A percentile compares a stretch with the other conserved stretches of the same genome.
Evolutionary conservation across 1,284 basidiomycete genomes (phyloP).

Genomic region (Calocybe gambosa): DNA sequence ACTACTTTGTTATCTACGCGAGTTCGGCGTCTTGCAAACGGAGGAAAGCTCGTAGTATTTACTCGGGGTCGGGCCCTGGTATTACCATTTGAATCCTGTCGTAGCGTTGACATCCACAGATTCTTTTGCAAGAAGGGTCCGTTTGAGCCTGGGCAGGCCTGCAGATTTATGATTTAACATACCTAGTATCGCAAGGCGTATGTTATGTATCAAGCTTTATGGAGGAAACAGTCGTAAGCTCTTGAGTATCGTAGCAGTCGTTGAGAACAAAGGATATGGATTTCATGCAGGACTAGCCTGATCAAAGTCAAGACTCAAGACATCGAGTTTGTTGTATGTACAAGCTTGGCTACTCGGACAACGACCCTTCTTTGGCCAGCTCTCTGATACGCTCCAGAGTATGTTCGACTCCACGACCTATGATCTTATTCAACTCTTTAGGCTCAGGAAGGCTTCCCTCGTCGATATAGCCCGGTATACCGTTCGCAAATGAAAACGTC

Average conservation of each 20-base stretch:
- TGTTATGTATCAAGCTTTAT: background rate
- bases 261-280: background rate
- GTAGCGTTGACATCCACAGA: conserved; percentile 28
- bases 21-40: conserved; percentile 26
- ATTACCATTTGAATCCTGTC: conserved; percentile 24
- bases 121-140: background rate
- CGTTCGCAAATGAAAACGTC: conserved; percentile 27
- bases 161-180: background rate
- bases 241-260: conserved; percentile 4
- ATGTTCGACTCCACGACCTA: conserved; percentile 22
- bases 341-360: conserved; percentile 5
- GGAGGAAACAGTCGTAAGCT: background rate
- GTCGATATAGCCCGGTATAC: conserved; percentile 21
- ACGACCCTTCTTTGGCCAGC: conserved; percentile 19
- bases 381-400: conserved; percentile 22
- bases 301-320: conserved; percentile 5
- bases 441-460: conserved; percentile 9
- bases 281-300: background rate
- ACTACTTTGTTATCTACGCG: conserved; percentile 19
- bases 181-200: background rate
- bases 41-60: conserved; percentile 29
- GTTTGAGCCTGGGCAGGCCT: background rate
- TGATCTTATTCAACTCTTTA: conserved; percentile 20
- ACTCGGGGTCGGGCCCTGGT: conserved; percentile 26
- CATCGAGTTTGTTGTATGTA: conserved; percentile 7